Evolutionary conservation across 2,329 filamentous ascomycete species (phyloP).

Genomic region (Penicillium hordei): DNA sequence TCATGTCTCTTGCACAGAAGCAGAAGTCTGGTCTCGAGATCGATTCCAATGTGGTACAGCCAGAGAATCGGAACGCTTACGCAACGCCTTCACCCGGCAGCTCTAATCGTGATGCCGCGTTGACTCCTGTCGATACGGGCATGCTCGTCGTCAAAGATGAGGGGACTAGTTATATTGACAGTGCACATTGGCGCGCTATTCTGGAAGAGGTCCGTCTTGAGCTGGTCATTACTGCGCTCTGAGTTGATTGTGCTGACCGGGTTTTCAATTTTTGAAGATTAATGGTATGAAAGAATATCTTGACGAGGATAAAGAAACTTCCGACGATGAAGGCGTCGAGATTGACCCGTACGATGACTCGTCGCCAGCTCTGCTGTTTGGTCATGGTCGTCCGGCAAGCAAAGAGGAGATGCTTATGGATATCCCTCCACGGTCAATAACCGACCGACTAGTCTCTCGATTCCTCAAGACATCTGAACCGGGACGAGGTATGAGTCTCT

Average conservation of each 20-base stretch:
- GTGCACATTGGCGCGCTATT: constrained; percentile 39
- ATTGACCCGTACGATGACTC: constrained; percentile 19
- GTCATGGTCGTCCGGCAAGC: constrained; percentile 23
- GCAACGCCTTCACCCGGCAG: constrained; percentile 13
- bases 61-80: constrained; percentile 8
- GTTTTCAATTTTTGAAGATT: constrained; percentile 24
- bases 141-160: constrained; percentile 33
- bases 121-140: constrained; percentile 26
- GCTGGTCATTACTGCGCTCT: background rate
- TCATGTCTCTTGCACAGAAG: constrained; percentile 37
- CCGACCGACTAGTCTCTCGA: constrained; percentile 37
- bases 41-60: constrained; percentile 13
- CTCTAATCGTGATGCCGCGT: constrained; percentile 12
- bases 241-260: constrained; percentile 10
- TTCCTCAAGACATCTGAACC: constrained; percentile 38
- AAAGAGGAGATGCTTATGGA: constrained; percentile 36
- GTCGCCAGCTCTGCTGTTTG: constrained; percentile 32
- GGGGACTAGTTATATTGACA: constrained; percentile 38
- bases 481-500: constrained; percentile 25
- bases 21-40: constrained; percentile 15
- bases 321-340: constrained; percentile 27
- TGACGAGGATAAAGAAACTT: constrained; percentile 21
- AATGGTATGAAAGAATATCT: constrained; percentile 37
- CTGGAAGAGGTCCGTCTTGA: constrained; percentile 35
- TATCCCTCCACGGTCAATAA: constrained; percentile 31